Evolutionary conservation across 495 filamentous ascomycete species (phyloP), one percentile per base, ranked within the genome.

Genomic region (Talaromyces liani): DNA sequence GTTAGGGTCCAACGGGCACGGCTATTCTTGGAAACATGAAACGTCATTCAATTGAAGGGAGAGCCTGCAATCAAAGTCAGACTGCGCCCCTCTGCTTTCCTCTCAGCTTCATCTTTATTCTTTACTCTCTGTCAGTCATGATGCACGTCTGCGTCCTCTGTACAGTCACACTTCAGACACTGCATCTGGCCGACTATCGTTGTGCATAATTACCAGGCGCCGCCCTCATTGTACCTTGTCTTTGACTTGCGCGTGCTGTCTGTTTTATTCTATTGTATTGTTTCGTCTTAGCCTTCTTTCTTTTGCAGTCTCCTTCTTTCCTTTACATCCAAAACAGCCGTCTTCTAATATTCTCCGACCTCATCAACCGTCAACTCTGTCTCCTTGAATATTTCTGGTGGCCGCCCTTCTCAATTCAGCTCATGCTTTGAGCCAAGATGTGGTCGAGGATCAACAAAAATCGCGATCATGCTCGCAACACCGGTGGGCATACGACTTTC

Each of bases 381-480:
- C 10, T 55, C 9, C 22, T 24, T 24, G 22, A 18, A 56, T 56
- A 56, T 27, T 29, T 31, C 14, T 56, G 27, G 10, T n/a, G 12
- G 24, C 27, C 27, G 27, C 27, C 8, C 12, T 29, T 0, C 10
- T 25, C 22, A 10, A 56, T 56, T 56, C 36, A 36, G 56, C 31
- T 18, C 27, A 33, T 58, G 24, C 58, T 49, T 16, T 49, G n/a
- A 47, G 10, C 4, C 36, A 41, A 62, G 1, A 82, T 83, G 80
- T 83, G 78, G 78, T 72, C 73, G 54, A 80, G 78, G 63, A 64
- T 71, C 12, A 27, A 62, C 59, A 61, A 18, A 51, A 29, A 7
- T 39, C 59, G 59, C 34, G 59, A 59, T 22, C 31, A 39, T 49
- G 18, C 16, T 41, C 60, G 41, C 47, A 25, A 49, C 1, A 10